phyloP scores from a whole-genome alignment of 345 rosid genomes.

The Salix arbutifolia region DNA sequence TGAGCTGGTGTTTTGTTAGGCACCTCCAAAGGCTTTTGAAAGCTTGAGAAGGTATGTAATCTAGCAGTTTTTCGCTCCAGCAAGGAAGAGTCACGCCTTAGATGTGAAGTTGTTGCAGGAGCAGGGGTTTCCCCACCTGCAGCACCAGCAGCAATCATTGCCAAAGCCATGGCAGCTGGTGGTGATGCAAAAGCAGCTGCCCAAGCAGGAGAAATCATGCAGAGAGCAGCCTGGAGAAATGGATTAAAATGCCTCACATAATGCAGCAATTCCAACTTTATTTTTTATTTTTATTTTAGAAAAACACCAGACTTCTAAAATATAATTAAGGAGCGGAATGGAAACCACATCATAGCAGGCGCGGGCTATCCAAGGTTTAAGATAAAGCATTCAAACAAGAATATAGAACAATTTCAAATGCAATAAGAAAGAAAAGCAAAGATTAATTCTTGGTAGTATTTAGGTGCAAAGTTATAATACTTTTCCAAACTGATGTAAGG shows the following conservation, averaged over 20 bases:
- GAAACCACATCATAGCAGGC: not conserved
- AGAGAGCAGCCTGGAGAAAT: constrained; percentile 73
- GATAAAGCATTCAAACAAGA: not conserved
- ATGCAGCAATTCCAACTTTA: not conserved
- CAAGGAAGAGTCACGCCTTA: constrained; percentile 78
- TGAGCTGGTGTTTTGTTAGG: constrained; percentile 53
- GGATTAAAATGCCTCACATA: not conserved
- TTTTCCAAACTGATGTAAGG: not conserved
- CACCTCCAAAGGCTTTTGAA: constrained; percentile 71
- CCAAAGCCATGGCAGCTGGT: constrained; percentile 99
- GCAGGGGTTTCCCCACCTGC: constrained; percentile 78
- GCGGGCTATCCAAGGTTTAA: constrained; percentile 13
- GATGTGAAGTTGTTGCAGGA: constrained; percentile 55
- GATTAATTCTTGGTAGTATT: not conserved
- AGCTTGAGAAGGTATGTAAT: constrained; percentile 87
- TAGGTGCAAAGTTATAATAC: not conserved
- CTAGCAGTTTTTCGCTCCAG: constrained; percentile 74
- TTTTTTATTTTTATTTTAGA: not conserved
- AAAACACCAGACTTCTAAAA: not conserved
- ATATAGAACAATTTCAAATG: not conserved
- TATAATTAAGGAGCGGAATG: not conserved
- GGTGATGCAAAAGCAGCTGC: constrained; percentile 99
- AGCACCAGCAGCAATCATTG: constrained; percentile 99
- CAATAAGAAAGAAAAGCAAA: not conserved
- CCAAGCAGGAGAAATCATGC: constrained; percentile 94